Conservation (phyloP, 2,329 filamentous ascomycete species). For the Seiridium unicorne region DNA sequence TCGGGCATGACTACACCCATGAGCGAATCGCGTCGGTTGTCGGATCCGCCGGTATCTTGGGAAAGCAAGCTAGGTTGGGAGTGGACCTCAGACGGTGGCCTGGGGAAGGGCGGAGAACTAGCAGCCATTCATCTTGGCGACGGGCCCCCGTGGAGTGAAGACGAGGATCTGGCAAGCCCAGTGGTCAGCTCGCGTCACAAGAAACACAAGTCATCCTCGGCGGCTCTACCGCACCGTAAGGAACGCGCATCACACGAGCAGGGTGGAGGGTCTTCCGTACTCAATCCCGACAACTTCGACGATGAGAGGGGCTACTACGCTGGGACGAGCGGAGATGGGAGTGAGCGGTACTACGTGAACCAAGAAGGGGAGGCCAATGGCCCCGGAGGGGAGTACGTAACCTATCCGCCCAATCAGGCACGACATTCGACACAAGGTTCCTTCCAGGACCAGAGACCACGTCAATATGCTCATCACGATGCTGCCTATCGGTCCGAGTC, state of each 20-base stretch:
- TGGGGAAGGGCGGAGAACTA: constrained; percentile 66
- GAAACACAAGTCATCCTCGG: constrained; percentile 74
- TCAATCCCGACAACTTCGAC: constrained; percentile 51
- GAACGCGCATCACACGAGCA: constrained; percentile 43
- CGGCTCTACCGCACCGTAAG: constrained; percentile 44
- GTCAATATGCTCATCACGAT: constrained; percentile 43
- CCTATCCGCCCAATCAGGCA: constrained; percentile 67
- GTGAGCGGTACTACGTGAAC: constrained; percentile 72
- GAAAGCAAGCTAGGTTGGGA: constrained; percentile 66
- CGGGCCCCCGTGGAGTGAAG: constrained; percentile 91
- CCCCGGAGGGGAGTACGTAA: constrained; percentile 77
- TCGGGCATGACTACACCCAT: constrained; percentile 83
- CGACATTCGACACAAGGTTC: constrained; percentile 50
- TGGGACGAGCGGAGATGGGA: constrained; percentile 66
- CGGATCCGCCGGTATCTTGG: constrained; percentile 76
- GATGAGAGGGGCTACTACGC: constrained; percentile 66
- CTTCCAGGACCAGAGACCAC: constrained; percentile 47
- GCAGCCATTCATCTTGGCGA: constrained; percentile 83
- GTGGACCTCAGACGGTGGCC: constrained; percentile 49
- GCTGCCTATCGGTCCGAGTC: constrained; percentile 54
- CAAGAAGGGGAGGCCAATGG: constrained; percentile 70
- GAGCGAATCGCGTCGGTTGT: constrained; percentile 78
- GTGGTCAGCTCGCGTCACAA: constrained; percentile 82
- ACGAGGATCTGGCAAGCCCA: constrained; percentile 90
- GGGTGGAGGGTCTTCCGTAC: constrained; percentile 35